These are phyloP conservation scores for Penicillium sp. DNA, from an alignment of 2,329 filamentous ascomycete species.

Conservation along the genomic window DNA sequence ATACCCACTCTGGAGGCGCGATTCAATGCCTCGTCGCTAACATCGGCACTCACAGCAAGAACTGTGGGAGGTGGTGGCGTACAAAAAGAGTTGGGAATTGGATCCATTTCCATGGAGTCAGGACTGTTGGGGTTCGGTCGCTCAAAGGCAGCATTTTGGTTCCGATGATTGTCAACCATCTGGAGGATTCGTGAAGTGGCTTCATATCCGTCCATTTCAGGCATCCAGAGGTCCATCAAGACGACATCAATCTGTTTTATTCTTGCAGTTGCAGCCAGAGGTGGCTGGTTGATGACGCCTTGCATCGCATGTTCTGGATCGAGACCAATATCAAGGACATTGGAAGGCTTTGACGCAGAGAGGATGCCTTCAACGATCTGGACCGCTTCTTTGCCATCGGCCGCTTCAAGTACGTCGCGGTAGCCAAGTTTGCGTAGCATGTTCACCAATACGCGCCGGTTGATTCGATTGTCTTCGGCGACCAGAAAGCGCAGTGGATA, in stretches of 20 bases:
- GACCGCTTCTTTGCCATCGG: constrained; percentile 61
- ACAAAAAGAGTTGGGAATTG: constrained; percentile 11
- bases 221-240: constrained; percentile 71
- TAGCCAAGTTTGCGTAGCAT: constrained; percentile 63
- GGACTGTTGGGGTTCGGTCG: constrained; percentile 8
- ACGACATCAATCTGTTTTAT: constrained; percentile 51
- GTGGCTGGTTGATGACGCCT: constrained; percentile 15
- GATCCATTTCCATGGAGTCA: constrained; percentile 15
- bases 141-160: constrained; percentile 14
- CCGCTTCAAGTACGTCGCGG: constrained; percentile 53
- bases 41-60: constrained; percentile 59
- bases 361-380: constrained; percentile 48
- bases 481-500: constrained; percentile 60
- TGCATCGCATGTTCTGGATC: constrained; percentile 7
- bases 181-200: constrained; percentile 55
- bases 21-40: constrained; percentile 55
- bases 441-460: constrained; percentile 56
- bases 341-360: constrained; percentile 15
- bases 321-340: constrained; percentile 13
- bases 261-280: constrained; percentile 23
- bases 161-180: constrained; percentile 39
- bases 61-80: constrained; percentile 42
- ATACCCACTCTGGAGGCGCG: constrained; percentile 56
- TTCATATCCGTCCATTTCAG: constrained; percentile 63
- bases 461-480: constrained; percentile 65